Base-by-base conservation (phyloP, 345 rosid genomes). In the Bruguiera gymnorhiza region DNA sequence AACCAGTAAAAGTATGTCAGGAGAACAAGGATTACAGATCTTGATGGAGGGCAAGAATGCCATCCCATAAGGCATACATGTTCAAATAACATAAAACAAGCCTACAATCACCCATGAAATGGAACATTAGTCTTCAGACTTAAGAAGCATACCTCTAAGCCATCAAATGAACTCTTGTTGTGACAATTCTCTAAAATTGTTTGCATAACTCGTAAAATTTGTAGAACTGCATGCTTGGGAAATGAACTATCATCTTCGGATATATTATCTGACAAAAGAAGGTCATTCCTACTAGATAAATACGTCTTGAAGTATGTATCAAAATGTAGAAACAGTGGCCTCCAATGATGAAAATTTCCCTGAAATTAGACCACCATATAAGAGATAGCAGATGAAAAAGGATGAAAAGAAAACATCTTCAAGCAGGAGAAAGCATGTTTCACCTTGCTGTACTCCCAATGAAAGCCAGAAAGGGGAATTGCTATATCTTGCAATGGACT, bases 331-430 rank as follows among this genome's bases (percentile, higher is more conserved):
- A 94, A 91, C 76, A 94, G 65, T 2, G 92, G 96, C 81, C 95
- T 88, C 98, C 98, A 94, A 81, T 94, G 97, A 86, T 91, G 95
- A 78, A 91, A 91, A 79, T 87, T 94, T 19, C 98, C 98, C 98
- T 94, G 88, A 34, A 76, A 59, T 61, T 39, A 78, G 80, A 70
- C 26, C 62, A 66, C 60, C 20, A 21, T 27, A 65, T 81, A 75
- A 83, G 85, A 62, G 5, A 65, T 52, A 66, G 68, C 4, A 23
- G 46, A 2, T 36, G 60, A 63, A 23, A 58, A 51, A 20, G 18
- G 21, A 34, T 24, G 43, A 63, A 51, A 18, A 30, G 15, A 20
- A 20, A 30, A 32, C 34, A 15, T 36, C 24, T 21, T n/a, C 11
- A 27, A 24, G 31, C 50, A 66, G 21, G 37, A 68, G 62, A 43